phyloP scores from a whole-genome alignment of 2,329 filamentous ascomycete genomes.

The Rhinocladiella mackenziei region DNA sequence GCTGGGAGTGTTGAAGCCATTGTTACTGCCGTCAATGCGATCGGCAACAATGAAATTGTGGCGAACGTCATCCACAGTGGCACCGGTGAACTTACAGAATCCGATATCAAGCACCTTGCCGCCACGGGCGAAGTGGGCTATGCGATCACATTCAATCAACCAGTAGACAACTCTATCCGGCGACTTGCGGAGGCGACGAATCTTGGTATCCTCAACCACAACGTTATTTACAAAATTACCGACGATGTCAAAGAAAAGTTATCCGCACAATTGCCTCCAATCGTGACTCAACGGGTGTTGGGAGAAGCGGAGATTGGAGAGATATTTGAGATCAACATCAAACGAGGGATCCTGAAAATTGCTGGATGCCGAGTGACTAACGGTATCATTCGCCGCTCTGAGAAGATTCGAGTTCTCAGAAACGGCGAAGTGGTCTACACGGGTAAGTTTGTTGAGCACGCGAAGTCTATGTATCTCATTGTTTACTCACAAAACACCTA shows the following conservation, averaged over 20 bases:
- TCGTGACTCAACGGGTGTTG: conserved; percentile 64
- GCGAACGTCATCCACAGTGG: conserved; percentile 71
- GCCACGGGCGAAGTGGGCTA: conserved; percentile 70
- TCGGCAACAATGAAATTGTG: conserved; percentile 80
- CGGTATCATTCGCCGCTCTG: conserved; percentile 62
- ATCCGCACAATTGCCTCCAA: conserved; percentile 64
- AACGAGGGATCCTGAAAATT: conserved; percentile 66
- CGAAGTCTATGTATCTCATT: too few species aligned
- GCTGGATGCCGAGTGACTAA: conserved; percentile 87
- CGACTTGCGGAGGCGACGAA: conserved; percentile 65
- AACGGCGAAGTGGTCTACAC: conserved; percentile 69
- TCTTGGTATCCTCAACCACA: conserved; percentile 78
- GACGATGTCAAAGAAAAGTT: conserved; percentile 55
- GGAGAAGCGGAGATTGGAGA: conserved; percentile 85
- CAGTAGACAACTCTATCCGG: conserved; percentile 63
- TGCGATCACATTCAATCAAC: conserved; percentile 82
- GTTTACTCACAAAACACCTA: too few species aligned
- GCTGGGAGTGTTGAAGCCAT: conserved; percentile 92
- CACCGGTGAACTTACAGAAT: conserved; percentile 76
- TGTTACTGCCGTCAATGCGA: conserved; percentile 66
- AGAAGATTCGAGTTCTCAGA: conserved; percentile 68
- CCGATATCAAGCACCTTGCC: conserved; percentile 70
- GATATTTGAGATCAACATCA: conserved; percentile 78
- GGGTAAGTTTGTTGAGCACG: conserved; percentile 66
- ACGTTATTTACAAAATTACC: conserved; percentile 55